These are phyloP conservation scores for Lepiota subincarnata DNA, from an alignment of 768 basidiomycete genomes.

Conservation along the genomic window DNA sequence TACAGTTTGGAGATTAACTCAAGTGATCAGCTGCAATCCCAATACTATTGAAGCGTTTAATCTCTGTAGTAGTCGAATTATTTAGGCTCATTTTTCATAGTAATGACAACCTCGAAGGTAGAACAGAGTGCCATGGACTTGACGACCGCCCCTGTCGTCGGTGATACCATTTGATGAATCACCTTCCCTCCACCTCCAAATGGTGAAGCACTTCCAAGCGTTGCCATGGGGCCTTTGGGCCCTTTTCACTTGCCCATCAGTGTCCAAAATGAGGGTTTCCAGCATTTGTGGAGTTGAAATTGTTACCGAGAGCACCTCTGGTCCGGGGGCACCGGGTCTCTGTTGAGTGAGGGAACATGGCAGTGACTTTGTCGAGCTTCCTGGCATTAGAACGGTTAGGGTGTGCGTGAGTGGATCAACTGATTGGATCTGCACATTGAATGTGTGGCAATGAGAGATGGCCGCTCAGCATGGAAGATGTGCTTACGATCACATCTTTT, in stretches of 20 bases:
- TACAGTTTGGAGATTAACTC: too few species aligned
- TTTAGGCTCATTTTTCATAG: conserved; percentile 23
- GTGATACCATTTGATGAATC: conserved; percentile 12
- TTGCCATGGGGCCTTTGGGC: conserved; percentile 42
- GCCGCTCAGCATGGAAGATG: background rate
- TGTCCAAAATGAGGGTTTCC: conserved; percentile 48
- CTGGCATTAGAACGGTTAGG: conserved; percentile 40
- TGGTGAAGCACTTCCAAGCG: conserved; percentile 54
- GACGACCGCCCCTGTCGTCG: conserved; percentile 36
- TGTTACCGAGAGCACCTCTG: conserved; percentile 26
- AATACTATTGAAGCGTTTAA: too few species aligned
- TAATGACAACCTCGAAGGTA: conserved; percentile 42
- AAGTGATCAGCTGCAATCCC: too few species aligned
- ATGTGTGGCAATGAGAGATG: background rate
- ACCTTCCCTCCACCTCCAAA: conserved; percentile 49
- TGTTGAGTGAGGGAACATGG: conserved; percentile 20
- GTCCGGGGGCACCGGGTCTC: background rate
- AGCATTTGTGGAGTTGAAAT: conserved; percentile 44
- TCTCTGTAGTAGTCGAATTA: background rate
- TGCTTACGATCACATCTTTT: conserved; percentile 50
- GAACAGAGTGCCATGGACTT: conserved; percentile 45
- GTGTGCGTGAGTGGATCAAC: conserved; percentile 38
- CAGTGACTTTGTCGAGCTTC: conserved; percentile 32
- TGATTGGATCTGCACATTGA: conserved; percentile 35
- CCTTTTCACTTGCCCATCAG: conserved; percentile 45